These are phyloP conservation scores for Babesia divergens DNA, from an alignment of 169 alveolate genomes.

Conservation along the genomic window DNA sequence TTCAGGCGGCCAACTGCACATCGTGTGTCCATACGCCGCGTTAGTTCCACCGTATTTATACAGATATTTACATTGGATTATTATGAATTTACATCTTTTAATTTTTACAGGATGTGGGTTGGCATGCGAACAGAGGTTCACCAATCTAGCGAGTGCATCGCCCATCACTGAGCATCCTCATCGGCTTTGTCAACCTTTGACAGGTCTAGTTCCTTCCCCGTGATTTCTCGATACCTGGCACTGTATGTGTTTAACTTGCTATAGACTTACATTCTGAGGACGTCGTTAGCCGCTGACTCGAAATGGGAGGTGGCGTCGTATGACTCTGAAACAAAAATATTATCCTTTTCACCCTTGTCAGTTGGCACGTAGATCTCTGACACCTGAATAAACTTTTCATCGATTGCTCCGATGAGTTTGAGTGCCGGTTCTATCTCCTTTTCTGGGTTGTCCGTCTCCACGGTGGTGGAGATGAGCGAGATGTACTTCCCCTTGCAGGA, in stretches of 20 bases:
- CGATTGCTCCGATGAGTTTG: slow-evolving; percentile 89
- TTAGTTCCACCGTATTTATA: too few species aligned
- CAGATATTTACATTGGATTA: too few species aligned
- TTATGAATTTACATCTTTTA: too few species aligned
- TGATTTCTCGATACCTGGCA: slow-evolving; percentile 64
- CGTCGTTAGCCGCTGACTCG: slow-evolving; percentile 95
- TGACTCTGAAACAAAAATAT: slow-evolving; percentile 88
- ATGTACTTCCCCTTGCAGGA: slow-evolving; percentile 91
- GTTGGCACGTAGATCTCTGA: slow-evolving; percentile 88
- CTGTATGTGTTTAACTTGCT: neutral
- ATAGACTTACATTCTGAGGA: slow-evolving; percentile 78
- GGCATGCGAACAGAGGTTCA: too few species aligned
- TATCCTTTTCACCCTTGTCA: slow-evolving; percentile 82
- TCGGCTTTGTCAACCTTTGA: slow-evolving; percentile 25
- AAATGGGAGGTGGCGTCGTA: slow-evolving; percentile 97
- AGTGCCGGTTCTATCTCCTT: slow-evolving; percentile 91
- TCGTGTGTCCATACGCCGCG: too few species aligned
- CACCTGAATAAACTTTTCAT: slow-evolving; percentile 87
- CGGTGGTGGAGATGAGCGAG: slow-evolving; percentile 94
- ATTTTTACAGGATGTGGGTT: too few species aligned
- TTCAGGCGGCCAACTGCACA: neutral
- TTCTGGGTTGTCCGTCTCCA: slow-evolving; percentile 92
- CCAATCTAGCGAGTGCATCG: too few species aligned
- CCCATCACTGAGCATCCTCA: too few species aligned
- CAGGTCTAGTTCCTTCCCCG: slow-evolving; percentile 72